Base-by-base conservation (phyloP, 495 filamentous ascomycete species). In the Xylaria cubensis region DNA sequence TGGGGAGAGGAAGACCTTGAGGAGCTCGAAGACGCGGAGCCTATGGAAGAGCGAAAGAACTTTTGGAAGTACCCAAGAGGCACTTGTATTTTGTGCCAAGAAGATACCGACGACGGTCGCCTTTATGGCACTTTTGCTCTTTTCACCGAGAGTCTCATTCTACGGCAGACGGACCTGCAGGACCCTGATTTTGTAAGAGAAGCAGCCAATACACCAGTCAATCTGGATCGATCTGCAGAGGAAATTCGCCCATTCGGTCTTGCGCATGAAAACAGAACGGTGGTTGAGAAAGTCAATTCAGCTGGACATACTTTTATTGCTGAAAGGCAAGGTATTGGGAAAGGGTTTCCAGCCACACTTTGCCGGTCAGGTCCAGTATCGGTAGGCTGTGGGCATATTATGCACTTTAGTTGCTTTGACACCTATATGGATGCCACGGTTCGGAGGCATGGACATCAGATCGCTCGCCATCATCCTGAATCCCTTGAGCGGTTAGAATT, bases 361-460 rank as follows among this genome's bases (percentile, higher is more conserved):
- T 89, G 87, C 10, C 84, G 86, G 50, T 85, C 87, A n/a, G 97
- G 94, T 0, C 93, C 95, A 4, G 92, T 98, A 7, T 90, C 94
- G 9, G 94, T 93, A 51, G 93, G 95, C 39, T 99, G 96, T 81
- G 95, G 94, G 7, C 96, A 99, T 80, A 95, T 98, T 73, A 99
- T 99, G 96, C 96, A 99, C 78, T 99, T 93, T 77, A 89, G 88
- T 42, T 99, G 96, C 80, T 99, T 98, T 76, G 95, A 98, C 74
- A 88, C 90, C 41, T 98, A 98, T 81, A 91, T 91, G 76, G 87
- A 90, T 21, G 92, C 95, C 0, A 96, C 93, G 0, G 85, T 89
- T 62, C 88, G 94, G 64, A 89, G 96, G 58, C 97, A 99, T 73
- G 88, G 84, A 46, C 93, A 94, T 74, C 96, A 98, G 75, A 96